These are phyloP conservation scores for Phytophthora idaei DNA, from an alignment of 352 stramenopile genomes.

Conservation along the genomic window DNA sequence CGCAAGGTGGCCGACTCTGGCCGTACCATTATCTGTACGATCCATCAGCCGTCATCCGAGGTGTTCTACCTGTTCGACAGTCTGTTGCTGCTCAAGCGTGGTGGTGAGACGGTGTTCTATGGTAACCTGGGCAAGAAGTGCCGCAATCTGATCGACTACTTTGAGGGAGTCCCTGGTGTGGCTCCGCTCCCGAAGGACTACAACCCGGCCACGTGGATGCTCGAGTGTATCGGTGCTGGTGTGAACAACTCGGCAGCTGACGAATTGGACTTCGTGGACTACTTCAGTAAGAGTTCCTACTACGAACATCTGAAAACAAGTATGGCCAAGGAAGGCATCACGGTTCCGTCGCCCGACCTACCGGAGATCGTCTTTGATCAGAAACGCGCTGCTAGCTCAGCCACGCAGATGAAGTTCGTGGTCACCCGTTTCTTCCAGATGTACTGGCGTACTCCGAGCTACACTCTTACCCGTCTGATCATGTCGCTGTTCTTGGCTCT, in stretches of 20 bases:
- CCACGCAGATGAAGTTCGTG: slow-evolving; percentile 34
- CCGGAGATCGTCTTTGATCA: slow-evolving; percentile 33
- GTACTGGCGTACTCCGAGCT: slow-evolving; percentile 35
- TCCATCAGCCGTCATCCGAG: background rate
- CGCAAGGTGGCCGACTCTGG: slow-evolving; percentile 13
- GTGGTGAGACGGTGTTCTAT: background rate
- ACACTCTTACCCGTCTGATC: slow-evolving; percentile 71
- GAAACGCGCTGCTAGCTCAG: slow-evolving; percentile 31
- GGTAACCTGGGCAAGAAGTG: slow-evolving; percentile 22
- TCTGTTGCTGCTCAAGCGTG: background rate
- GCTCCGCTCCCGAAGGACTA: slow-evolving; percentile 42
- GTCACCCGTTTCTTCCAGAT: slow-evolving; percentile 34
- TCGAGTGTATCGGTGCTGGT: slow-evolving; percentile 51
- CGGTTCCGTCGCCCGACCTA: slow-evolving; percentile 14
- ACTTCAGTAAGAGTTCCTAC: slow-evolving; percentile 28
- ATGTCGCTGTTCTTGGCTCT: slow-evolving; percentile 67
- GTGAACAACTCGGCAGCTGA: slow-evolving; percentile 25
- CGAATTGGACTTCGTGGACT: slow-evolving; percentile 28
- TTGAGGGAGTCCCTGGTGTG: slow-evolving; percentile 33
- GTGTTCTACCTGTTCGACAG: slow-evolving; percentile 66
- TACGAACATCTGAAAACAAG: slow-evolving; percentile 5
- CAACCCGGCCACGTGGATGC: slow-evolving; percentile 36
- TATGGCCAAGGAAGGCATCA: slow-evolving; percentile 31
- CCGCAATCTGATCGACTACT: slow-evolving; percentile 43
- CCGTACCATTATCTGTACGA: slow-evolving; percentile 33